Conservation (phyloP, 1,284 basidiomycete genomes). For the Athelia psychrophila region DNA sequence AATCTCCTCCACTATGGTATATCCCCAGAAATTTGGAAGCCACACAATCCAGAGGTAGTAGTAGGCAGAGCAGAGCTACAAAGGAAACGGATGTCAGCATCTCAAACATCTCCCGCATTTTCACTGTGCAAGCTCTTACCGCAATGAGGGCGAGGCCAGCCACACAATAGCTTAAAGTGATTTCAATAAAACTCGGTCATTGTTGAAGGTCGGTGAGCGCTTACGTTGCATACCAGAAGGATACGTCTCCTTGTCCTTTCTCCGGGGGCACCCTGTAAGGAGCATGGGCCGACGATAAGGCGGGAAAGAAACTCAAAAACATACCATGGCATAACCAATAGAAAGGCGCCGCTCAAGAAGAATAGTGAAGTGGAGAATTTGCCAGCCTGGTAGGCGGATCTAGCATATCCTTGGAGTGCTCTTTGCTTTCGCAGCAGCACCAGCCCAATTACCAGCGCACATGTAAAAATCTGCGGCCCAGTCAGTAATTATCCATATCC, state of each 20-base stretch:
- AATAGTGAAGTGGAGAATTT: slow-evolving; percentile 31
- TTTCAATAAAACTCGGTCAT: too few species aligned
- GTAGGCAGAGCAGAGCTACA: too few species aligned
- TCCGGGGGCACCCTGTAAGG: slow-evolving; percentile 30
- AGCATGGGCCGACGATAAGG: not conserved
- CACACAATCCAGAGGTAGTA: too few species aligned
- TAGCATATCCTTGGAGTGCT: slow-evolving; percentile 28
- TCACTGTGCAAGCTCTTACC: too few species aligned
- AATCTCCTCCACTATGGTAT: too few species aligned
- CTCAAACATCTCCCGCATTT: too few species aligned
- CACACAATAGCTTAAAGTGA: too few species aligned
- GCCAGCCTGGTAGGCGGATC: slow-evolving; percentile 37
- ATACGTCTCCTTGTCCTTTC: slow-evolving; percentile 23
- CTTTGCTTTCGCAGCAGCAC: slow-evolving; percentile 39
- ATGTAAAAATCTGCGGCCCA: slow-evolving; percentile 36
- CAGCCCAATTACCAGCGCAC: slow-evolving; percentile 36
- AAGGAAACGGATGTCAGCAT: too few species aligned
- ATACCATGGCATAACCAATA: slow-evolving; percentile 47
- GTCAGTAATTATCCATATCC: slow-evolving; percentile 10
- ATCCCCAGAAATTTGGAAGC: too few species aligned
- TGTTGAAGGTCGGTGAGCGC: too few species aligned
- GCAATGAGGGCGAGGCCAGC: too few species aligned
- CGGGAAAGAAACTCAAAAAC: slow-evolving; percentile 6
- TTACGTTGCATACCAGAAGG: slow-evolving; percentile 33
- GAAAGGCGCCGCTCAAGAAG: slow-evolving; percentile 34